Conservation (phyloP, 2,329 filamentous ascomycete species). For the Grosmannia penicillata region DNA sequence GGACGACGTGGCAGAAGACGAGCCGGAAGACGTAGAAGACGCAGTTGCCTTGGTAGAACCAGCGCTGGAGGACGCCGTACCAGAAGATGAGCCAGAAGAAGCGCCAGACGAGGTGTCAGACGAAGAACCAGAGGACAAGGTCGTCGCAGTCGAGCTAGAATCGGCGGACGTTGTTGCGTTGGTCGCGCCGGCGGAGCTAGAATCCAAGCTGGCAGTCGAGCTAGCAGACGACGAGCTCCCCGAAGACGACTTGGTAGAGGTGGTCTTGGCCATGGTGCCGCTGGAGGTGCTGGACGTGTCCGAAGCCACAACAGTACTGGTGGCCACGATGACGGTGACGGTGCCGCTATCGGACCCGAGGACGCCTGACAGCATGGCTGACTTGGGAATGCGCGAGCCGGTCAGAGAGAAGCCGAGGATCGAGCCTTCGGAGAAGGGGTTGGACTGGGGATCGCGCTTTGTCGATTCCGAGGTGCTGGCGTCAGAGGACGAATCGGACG, state of each 20-base stretch:
- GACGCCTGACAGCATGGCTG: neutral
- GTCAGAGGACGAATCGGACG: neutral
- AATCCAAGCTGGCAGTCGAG: no score
- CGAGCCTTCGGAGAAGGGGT: conserved; percentile 1
- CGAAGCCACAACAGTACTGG: conserved; percentile 13
- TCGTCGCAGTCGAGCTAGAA: neutral
- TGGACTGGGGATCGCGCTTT: conserved; percentile 8
- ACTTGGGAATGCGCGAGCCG: neutral
- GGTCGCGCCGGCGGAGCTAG: no score
- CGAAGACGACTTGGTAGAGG: neutral
- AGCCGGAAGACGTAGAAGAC: neutral
- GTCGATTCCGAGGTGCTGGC: conserved; percentile 8
- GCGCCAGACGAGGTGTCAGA: neutral
- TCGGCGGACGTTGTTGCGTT: no score
- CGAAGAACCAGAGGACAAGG: neutral
- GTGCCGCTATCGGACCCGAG: neutral
- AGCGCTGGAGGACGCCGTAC: neutral
- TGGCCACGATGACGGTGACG: conserved; percentile 10
- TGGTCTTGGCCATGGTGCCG: neutral
- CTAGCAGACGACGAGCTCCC: neutral
- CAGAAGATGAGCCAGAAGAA: neutral
- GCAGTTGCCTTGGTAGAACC: neutral
- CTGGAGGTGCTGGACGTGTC: conserved; percentile 1
- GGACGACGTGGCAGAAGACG: neutral
- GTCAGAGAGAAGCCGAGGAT: conserved; percentile 3